These are phyloP conservation scores for Venustampulla echinocandica DNA, from an alignment of 495 filamentous ascomycete genomes.

Conservation along the genomic window DNA sequence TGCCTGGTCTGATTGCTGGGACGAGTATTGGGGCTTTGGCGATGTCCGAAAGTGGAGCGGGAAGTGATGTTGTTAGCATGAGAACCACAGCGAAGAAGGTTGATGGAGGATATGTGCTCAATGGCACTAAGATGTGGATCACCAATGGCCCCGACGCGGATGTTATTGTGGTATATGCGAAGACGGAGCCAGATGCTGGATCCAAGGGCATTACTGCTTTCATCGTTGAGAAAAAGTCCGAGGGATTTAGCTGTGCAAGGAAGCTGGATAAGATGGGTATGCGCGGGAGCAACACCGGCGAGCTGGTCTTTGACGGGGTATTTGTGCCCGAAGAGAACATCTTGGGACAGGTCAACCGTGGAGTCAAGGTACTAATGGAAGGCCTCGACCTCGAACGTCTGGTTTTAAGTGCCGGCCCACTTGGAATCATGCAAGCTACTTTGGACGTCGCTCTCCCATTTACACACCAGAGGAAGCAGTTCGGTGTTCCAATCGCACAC, in stretches of 20 bases:
- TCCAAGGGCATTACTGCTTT: conserved; percentile 95
- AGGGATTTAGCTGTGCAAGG: conserved; percentile 77
- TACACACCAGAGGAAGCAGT: conserved; percentile 83
- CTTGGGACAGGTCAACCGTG: conserved; percentile 69
- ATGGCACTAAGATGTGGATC: conserved; percentile 99
- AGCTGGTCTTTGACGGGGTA: conserved; percentile 85
- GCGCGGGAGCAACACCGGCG: conserved; percentile 94
- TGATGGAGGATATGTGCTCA: conserved; percentile 79
- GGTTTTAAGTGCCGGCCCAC: conserved; percentile 81
- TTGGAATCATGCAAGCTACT: conserved; percentile 88
- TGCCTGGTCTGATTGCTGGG: conserved; percentile 77
- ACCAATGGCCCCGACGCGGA: conserved; percentile 93
- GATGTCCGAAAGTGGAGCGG: conserved; percentile 89
- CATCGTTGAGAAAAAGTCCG: conserved; percentile 62
- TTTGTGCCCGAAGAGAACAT: conserved; percentile 81
- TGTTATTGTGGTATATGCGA: conserved; percentile 86
- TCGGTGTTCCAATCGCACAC: conserved; percentile 76
- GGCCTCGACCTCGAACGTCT: conserved; percentile 90
- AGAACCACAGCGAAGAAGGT: conserved; percentile 69
- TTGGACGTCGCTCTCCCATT: conserved; percentile 86
- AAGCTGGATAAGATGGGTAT: conserved; percentile 99
- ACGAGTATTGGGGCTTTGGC: conserved; percentile 81
- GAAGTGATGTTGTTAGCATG: conserved; percentile 94
- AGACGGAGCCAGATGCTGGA: conserved; percentile 71
- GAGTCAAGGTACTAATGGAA: conserved; percentile 91